A percentile compares a stretch with the other conserved stretches of the same genome.
Conservation (phyloP, 768 basidiomycete species). For the Imleria badia region DNA sequence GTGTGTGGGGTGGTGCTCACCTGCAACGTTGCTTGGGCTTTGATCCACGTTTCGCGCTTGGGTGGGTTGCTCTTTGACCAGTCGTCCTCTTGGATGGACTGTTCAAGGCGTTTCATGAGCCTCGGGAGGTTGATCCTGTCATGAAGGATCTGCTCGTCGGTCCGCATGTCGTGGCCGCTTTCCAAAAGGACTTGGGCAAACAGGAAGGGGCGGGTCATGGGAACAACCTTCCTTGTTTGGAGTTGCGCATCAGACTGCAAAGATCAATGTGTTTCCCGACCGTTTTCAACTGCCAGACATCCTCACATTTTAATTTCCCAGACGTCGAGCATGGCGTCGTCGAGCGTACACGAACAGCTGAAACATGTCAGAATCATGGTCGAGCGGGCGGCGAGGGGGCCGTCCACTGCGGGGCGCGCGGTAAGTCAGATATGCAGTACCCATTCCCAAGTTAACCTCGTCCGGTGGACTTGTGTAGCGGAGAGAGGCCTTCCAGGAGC, state of each 20-base stretch:
- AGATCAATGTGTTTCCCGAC: conserved; percentile 14
- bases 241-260: not conserved
- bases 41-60: conserved; percentile 47
- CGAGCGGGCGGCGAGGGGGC: conserved; percentile 41
- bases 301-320: not conserved
- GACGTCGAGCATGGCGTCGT: conserved; percentile 20
- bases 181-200: too few relatives aligned
- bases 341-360: conserved; percentile 18
- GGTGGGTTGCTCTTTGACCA: conserved; percentile 32
- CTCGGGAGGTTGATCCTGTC: conserved; percentile 69
- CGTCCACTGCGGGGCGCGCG: conserved; percentile 38
- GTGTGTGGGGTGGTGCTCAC: conserved; percentile 32
- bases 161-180: conserved; percentile 22
- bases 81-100: conserved; percentile 40
- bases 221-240: conserved; percentile 26
- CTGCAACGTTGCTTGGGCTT: conserved; percentile 55
- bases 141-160: conserved; percentile 39
- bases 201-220: conserved; percentile 7
- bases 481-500: conserved; percentile 48
- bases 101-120: conserved; percentile 61
- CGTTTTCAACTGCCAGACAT: not conserved
- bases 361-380: conserved; percentile 36
- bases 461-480: conserved; percentile 38
- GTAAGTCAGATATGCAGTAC: conserved; percentile 31
- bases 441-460: conserved; percentile 3